These are phyloP conservation scores for Cladosporium sp. DNA, from an alignment of 2,329 filamentous ascomycete species.

Conservation along the genomic window DNA sequence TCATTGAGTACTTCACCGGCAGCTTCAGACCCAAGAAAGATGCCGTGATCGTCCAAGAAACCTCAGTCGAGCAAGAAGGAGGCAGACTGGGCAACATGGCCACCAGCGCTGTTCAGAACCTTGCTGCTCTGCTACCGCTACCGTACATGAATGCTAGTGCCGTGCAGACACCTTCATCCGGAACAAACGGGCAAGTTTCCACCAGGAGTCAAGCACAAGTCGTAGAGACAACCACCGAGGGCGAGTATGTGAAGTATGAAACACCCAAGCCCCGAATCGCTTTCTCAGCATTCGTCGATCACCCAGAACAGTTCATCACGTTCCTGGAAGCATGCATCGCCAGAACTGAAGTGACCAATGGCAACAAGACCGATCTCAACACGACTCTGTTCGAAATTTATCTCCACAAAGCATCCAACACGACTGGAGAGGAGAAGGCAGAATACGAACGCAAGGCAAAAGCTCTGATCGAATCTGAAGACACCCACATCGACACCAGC, in stretches of 20 bases:
- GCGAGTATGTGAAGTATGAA: constrained; percentile 60
- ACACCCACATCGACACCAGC: constrained; percentile 85
- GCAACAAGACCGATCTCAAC: constrained; percentile 80
- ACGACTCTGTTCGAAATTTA: constrained; percentile 99
- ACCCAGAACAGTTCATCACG: constrained; percentile 82
- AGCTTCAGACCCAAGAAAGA: constrained; percentile 72
- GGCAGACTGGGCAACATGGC: constrained; percentile 44
- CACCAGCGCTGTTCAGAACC: constrained; percentile 76
- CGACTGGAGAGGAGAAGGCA: constrained; percentile 65
- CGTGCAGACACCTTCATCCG: constrained; percentile 47
- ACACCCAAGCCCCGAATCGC: constrained; percentile 80
- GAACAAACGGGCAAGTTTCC: constrained; percentile 28
- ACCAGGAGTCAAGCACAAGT: constrained; percentile 53
- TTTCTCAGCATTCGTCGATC: constrained; percentile 95
- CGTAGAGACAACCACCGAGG: constrained; percentile 49
- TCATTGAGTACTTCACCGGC: constrained; percentile 93
- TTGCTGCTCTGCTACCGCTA: constrained; percentile 76
- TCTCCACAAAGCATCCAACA: constrained; percentile 76
- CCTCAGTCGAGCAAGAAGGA: constrained; percentile 31
- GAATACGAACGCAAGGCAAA: constrained; percentile 92
- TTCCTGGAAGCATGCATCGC: constrained; percentile 87
- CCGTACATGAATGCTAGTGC: constrained; percentile 74
- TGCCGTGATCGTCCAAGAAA: constrained; percentile 47
- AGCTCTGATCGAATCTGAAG: constrained; percentile 74
- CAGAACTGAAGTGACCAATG: constrained; percentile 64